Percentiles rank a stretch among this genome's conserved stretches.
These are phyloP conservation scores for Cyamopsis tetragonoloba DNA, from an alignment of 306 rosid genomes.

Conservation along the genomic window DNA sequence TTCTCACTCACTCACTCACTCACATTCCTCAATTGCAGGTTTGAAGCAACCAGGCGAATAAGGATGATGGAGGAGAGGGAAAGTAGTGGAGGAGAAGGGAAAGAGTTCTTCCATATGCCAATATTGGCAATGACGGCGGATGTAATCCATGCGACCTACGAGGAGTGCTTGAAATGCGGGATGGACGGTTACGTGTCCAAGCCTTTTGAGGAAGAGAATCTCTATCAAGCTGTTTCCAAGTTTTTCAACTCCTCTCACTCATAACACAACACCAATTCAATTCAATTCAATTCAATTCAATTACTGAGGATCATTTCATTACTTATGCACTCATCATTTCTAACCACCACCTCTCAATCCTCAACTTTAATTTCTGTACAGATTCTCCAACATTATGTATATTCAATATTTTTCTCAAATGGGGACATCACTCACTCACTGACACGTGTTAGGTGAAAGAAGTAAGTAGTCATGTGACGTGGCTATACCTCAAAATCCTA, in stretches of 20 bases:
- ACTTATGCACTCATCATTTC: constrained; percentile 33
- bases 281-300: too few relatives aligned
- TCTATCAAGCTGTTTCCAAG: constrained; percentile 78
- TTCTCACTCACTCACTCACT: too few relatives aligned
- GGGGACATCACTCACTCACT: too few relatives aligned
- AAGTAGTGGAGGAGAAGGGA: constrained; percentile 29
- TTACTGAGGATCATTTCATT: too few relatives aligned
- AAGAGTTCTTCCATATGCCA: constrained; percentile 63
- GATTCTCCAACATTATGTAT: constrained; percentile 54
- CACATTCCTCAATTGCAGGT: too few relatives aligned
- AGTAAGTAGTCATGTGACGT: too few relatives aligned
- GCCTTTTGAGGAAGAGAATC: constrained; percentile 96
- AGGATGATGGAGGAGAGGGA: constrained; percentile 65
- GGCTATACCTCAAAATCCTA: background rate
- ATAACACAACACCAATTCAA: constrained; percentile 22
- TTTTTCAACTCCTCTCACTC: constrained; percentile 63
- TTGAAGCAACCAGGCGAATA: constrained; percentile 75
- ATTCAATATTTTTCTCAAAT: constrained; percentile 52
- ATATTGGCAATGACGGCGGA: constrained; percentile 98
- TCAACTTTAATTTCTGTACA: constrained; percentile 43
- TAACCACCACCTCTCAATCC: constrained; percentile 41
- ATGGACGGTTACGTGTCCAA: constrained; percentile 98
- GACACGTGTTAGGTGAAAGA: too few relatives aligned
- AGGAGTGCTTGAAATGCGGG: constrained; percentile 74
- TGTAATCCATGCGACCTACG: constrained; percentile 89